These are phyloP conservation scores for Picochlorum sp. DNA, from an alignment of 139 green algal species.

Conservation along the genomic window DNA sequence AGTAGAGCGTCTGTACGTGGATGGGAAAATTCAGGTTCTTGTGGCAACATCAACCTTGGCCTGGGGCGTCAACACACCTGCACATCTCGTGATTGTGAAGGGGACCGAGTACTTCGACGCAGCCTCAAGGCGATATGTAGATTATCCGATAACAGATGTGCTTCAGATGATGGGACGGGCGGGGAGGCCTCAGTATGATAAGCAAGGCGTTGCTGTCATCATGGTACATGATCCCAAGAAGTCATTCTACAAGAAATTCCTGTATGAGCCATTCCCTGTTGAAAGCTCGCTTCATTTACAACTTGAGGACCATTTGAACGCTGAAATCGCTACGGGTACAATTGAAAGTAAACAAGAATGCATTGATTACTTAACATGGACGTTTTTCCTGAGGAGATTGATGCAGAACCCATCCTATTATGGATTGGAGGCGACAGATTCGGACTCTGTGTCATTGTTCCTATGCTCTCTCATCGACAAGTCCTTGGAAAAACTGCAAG, in stretches of 20 bases:
- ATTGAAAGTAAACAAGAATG: slow-evolving; percentile 67
- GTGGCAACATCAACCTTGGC: slow-evolving; percentile 85
- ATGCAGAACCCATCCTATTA: slow-evolving; percentile 95
- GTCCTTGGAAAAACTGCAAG: slow-evolving; percentile 59
- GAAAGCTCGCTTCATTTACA: slow-evolving; percentile 78
- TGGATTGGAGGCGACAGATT: slow-evolving; percentile 52
- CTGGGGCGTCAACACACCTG: slow-evolving; percentile 92
- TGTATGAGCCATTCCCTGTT: slow-evolving; percentile 98
- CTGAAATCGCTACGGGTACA: slow-evolving; percentile 80
- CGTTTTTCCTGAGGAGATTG: slow-evolving; percentile 74
- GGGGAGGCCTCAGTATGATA: slow-evolving; percentile 88
- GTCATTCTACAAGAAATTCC: slow-evolving; percentile 97
- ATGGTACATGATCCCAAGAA: slow-evolving; percentile 98
- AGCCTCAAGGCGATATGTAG: slow-evolving; percentile 74
- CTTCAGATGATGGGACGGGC: slow-evolving; percentile 91
- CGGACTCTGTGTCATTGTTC: slow-evolving; percentile 58
- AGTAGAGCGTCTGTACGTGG: slow-evolving; percentile 82
- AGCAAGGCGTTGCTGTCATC: slow-evolving; percentile 84
- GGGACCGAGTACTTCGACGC: slow-evolving; percentile 96
- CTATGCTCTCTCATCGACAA: slow-evolving; percentile 65
- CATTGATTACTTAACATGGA: slow-evolving; percentile 96
- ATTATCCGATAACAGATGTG: slow-evolving; percentile 97
- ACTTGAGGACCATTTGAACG: slow-evolving; percentile 93
- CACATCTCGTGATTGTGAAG: slow-evolving; percentile 95
- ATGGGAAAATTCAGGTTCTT: slow-evolving; percentile 87